A percentile compares a stretch with the other conserved stretches of the same genome.
These are phyloP conservation scores for Xylaria digitata DNA, from an alignment of 2,329 filamentous ascomycete species.

Conservation along the genomic window DNA sequence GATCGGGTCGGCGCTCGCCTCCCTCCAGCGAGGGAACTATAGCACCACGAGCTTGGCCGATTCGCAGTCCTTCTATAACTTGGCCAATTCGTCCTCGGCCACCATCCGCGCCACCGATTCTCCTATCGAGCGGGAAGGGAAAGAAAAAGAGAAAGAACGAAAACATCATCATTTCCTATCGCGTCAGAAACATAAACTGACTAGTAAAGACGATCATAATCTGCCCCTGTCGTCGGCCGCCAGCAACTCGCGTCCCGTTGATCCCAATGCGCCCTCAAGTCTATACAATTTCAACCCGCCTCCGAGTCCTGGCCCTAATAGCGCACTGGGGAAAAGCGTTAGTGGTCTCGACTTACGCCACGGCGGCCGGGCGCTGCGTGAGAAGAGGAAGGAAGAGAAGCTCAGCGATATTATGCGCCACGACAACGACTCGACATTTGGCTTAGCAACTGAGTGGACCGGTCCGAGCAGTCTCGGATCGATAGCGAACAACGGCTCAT, in stretches of 20 bases:
- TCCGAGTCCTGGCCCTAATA: slow-evolving; percentile 74
- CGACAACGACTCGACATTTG: slow-evolving; percentile 63
- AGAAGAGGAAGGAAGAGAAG: slow-evolving; percentile 83
- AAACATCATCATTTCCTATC: slow-evolving; percentile 85
- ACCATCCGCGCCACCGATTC: slow-evolving; percentile 76
- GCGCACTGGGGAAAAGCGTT: slow-evolving; percentile 82
- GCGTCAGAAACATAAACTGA: slow-evolving; percentile 81
- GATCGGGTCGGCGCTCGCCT: slow-evolving; percentile 73
- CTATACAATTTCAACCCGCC: slow-evolving; percentile 83
- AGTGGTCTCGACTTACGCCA: slow-evolving; percentile 83
- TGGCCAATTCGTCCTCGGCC: slow-evolving; percentile 80
- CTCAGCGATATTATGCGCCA: slow-evolving; percentile 57
- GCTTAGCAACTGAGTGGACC: slow-evolving; percentile 61
- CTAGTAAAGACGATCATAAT: slow-evolving; percentile 76
- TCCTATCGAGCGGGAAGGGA: slow-evolving; percentile 58
- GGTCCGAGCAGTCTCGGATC: slow-evolving; percentile 65
- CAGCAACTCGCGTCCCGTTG: slow-evolving; percentile 80
- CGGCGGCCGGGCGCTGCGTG: slow-evolving; percentile 78
- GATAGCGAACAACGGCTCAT: slow-evolving; percentile 54
- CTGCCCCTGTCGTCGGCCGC: slow-evolving; percentile 79
- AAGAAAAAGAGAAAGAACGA: slow-evolving; percentile 77
- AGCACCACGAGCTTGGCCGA: slow-evolving; percentile 78
- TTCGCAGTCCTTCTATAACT: slow-evolving; percentile 75
- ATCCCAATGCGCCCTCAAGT: slow-evolving; percentile 79
- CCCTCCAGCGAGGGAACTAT: slow-evolving; percentile 73